These are phyloP conservation scores for Barnettozyma californica DNA, from an alignment of 805 yeast genomes.

Conservation along the genomic window DNA sequence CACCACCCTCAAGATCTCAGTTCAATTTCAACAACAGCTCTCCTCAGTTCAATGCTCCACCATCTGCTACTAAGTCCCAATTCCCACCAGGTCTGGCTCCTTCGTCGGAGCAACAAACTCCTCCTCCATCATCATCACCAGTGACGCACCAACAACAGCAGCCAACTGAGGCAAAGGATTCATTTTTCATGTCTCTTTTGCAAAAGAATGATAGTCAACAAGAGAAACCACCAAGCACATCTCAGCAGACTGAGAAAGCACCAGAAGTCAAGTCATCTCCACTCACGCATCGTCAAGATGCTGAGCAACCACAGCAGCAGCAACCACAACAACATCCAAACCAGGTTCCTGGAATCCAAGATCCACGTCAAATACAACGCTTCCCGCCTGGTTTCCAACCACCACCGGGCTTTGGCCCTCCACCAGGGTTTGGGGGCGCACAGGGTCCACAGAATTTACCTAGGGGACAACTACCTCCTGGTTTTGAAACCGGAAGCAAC, in stretches of 20 bases:
- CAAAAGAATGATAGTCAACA: slow-evolving; percentile 13
- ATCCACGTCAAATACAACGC: slow-evolving; percentile 3
- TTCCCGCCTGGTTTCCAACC: slow-evolving; percentile 14
- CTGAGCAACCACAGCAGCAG: slow-evolving; percentile 3
- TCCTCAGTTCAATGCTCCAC: slow-evolving; percentile 4
- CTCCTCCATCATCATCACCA: slow-evolving; percentile 7
- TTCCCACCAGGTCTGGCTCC: slow-evolving; percentile 20
- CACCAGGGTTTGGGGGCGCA: slow-evolving; percentile 8
- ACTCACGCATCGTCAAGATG: slow-evolving; percentile 1
- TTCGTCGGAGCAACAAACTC: neutral
- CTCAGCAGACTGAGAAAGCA: neutral
- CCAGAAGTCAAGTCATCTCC: neutral
- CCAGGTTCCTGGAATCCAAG: neutral
- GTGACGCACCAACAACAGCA: slow-evolving; percentile 3
- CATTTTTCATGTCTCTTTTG: slow-evolving; percentile 24
- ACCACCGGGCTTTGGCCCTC: slow-evolving; percentile 8
- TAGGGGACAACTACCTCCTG: slow-evolving; percentile 18
- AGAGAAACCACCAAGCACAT: slow-evolving; percentile 3
- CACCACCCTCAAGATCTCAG: slow-evolving; percentile 8
- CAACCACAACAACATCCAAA: slow-evolving; percentile 4
- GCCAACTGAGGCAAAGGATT: slow-evolving; percentile 15
- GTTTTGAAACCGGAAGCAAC: slow-evolving; percentile 6
- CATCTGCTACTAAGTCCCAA: slow-evolving; percentile 10
- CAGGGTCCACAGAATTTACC: slow-evolving; percentile 4
- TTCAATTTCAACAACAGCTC: slow-evolving; percentile 2